Base-by-base conservation (phyloP, 768 basidiomycete genomes). In the Collybia nuda region DNA sequence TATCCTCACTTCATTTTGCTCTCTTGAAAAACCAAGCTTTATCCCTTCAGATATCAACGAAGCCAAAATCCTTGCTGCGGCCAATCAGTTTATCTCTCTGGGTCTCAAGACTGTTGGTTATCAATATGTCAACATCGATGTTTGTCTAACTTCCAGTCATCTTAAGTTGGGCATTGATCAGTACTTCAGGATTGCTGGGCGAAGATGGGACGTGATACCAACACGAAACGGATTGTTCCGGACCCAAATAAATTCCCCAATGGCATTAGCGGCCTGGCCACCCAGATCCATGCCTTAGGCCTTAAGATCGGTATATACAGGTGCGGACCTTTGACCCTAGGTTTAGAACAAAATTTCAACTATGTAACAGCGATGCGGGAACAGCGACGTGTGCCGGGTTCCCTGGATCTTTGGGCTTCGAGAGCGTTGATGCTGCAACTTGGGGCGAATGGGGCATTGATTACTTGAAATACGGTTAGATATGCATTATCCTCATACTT, bases 401-500 rank as follows among this genome's bases (percentile, higher is more conserved):
- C 56, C 80, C 81, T 17, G 80, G 72, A 15, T 82, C 80, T 1
- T 60, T 82, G 9, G 78, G 77, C n/a, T 66, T 67, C 43, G 81
- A 83, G 56, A 54, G 44, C 8, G 62, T 76, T 28, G 81, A 82
- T 61, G 81, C 80, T 1, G 64, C 70, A n/a, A 80, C 80, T 6
- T 83, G 77, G 57, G 67, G 57, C 45, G 70, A 69, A 21, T 83
- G 81, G 81, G 78, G 76, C 5, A 70, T 83, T 37, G 81, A 82
- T 53, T 81, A 80, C 57, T 61, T 82, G 50, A 81, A 81, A 70
- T 81, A 82, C 57, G 79, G 79, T 35, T 1, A 11, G 18, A 37
- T 22, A 24, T n/a, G 14, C 40, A 32, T 4, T 40, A 19, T 17
- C 47, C 22, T n/a, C n/a, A n/a, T n/a, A n/a, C 12, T 22, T 18